Conservation (phyloP, 2,329 filamentous ascomycete species). For the Calonectria honghensis region DNA sequence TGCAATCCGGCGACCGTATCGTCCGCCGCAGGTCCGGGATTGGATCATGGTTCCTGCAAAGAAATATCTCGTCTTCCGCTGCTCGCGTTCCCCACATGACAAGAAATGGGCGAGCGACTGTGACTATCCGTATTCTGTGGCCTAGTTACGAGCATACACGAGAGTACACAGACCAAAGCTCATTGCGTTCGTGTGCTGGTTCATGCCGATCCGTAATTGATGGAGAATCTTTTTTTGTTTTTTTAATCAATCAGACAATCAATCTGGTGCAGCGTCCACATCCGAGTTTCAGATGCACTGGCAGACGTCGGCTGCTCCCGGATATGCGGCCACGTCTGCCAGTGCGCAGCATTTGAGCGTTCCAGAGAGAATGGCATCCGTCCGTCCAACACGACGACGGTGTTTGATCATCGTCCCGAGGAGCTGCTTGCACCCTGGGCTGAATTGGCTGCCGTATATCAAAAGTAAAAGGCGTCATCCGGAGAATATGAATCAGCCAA, state of each 20-base stretch:
- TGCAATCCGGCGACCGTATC: neutral
- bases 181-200: neutral
- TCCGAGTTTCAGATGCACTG: neutral
- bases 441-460: neutral
- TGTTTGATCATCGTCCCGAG: neutral
- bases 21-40: constrained; percentile 3
- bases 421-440: neutral
- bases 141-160: neutral
- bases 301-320: constrained; percentile 6
- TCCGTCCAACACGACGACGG: neutral
- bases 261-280: constrained; percentile 3
- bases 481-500: neutral
- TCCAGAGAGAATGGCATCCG: neutral
- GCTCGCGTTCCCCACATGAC: neutral
- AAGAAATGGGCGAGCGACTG: neutral
- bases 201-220: neutral
- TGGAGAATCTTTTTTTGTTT: neutral
- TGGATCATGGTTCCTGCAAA: neutral
- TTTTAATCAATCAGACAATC: neutral
- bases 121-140: neutral
- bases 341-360: neutral
- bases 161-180: neutral
- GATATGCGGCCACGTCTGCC: neutral
- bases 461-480: neutral
- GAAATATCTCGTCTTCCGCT: neutral